Base-by-base conservation (phyloP, 192 early-diverging fungal species). In the Gigaspora rosea region DNA sequence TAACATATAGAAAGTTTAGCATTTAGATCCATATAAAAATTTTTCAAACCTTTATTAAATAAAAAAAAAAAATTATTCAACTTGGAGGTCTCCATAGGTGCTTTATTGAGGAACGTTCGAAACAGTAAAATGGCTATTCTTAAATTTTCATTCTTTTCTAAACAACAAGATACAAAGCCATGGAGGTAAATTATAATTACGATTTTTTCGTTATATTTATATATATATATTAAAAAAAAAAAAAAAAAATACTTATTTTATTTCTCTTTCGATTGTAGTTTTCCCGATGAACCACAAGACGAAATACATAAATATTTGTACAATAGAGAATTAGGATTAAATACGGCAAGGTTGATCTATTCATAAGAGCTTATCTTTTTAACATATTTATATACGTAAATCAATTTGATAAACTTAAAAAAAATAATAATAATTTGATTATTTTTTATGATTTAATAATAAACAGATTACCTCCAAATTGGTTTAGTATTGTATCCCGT, bases 401-500 rank as follows among this genome's bases (percentile, higher is more conserved):
- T n/a, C n/a, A n/a, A n/a, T 9, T 50, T 50, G 12, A 6, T 50
- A 50, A 6, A 9, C 6, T 12, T 50, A 50, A 6, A 9, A 50
- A 50, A 9, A 50, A 50, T 50, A 51, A 51, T 51, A 51, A 51
- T 51, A 51, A 51, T 51, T 12, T 2, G 8, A 12, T 51, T 8
- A 8, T 51, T 12, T 51, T 51, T 12, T 51, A 51, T 51, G 50
- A 46, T 66, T 68, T n/a, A n/a, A n/a, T n/a, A n/a, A n/a, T n/a
- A n/a, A n/a, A n/a, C n/a, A 68, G 65, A 10, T 20, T 15, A 20
- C 65, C 65, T 27, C 5, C 2, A 20, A 49, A 68, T 47, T 50
- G 48, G n/a, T 68, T 46, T 1, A 68, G 46, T n/a, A 48, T 16
- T 68, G 75, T 80, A 8, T 80, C 77, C 22, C 56, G 59, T 54